phyloP scores from a whole-genome alignment of 768 basidiomycete species.

The Hygrophorus russula region DNA sequence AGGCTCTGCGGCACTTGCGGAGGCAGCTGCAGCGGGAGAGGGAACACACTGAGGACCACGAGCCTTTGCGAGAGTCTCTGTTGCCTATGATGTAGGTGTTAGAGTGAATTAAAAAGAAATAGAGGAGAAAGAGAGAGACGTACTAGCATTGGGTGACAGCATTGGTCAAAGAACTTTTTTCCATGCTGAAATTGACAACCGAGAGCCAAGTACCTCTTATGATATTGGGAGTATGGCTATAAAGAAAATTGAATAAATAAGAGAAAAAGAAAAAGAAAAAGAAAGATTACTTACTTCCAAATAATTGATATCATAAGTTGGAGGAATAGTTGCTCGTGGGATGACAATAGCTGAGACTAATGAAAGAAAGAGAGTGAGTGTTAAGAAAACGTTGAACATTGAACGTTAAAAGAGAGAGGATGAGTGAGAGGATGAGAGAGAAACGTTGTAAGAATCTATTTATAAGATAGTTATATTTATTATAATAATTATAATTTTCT shows the following conservation, averaged over 20 bases:
- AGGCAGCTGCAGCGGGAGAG: too few relatives aligned
- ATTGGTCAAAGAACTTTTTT: constrained; percentile 49
- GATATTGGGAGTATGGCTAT: constrained; percentile 44
- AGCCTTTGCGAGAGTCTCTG: too few relatives aligned
- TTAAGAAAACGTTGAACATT: constrained; percentile 26
- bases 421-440: constrained; percentile 10
- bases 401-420: too few relatives aligned
- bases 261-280: too few relatives aligned
- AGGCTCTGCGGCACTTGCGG: too few relatives aligned
- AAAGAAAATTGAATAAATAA: neutral
- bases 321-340: constrained; percentile 28
- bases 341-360: constrained; percentile 25
- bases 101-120: constrained; percentile 25
- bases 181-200: constrained; percentile 37
- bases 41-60: too few relatives aligned
- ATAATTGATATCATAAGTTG: constrained; percentile 29
- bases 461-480: neutral
- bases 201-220: constrained; percentile 50
- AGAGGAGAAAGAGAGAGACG: constrained; percentile 24
- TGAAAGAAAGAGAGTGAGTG: constrained; percentile 32
- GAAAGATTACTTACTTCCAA: constrained; percentile 41
- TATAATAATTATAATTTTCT: neutral
- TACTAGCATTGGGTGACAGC: constrained; percentile 65
- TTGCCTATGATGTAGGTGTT: neutral
- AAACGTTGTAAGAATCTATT: neutral